These are phyloP conservation scores for Jimgerdemannia lactiflua DNA, from an alignment of 192 early-diverging fungal species.

Conservation along the genomic window DNA sequence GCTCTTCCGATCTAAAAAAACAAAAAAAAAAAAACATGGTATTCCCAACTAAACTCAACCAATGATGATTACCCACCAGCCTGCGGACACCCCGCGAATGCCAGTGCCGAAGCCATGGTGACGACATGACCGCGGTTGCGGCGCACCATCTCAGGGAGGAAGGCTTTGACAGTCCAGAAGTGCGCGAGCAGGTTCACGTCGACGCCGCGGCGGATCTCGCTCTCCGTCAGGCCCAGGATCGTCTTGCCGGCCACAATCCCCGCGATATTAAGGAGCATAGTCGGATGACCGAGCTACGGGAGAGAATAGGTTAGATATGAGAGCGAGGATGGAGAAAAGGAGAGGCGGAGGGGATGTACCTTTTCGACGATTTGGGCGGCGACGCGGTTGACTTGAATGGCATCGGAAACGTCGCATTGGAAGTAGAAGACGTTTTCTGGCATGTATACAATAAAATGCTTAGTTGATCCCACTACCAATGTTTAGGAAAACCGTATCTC, in stretches of 20 bases:
- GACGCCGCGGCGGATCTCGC: neutral
- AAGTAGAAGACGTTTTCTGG: neutral
- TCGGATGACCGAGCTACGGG: neutral
- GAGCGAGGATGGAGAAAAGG: too few relatives aligned
- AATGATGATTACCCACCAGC: neutral
- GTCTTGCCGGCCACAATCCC: neutral
- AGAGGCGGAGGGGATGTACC: too few relatives aligned
- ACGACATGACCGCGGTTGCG: neutral
- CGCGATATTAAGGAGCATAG: neutral
- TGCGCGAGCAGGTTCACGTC: neutral
- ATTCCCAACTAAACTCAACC: too few relatives aligned
- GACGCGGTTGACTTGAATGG: neutral
- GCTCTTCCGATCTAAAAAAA: too few relatives aligned
- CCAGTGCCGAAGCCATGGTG: neutral
- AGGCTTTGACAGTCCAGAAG: neutral
- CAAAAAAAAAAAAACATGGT: too few relatives aligned
- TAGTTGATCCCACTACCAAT: too few relatives aligned
- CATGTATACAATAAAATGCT: neutral
- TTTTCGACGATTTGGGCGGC: neutral
- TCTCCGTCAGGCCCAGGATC: neutral
- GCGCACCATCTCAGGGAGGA: neutral
- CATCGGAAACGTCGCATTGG: conserved; percentile 1
- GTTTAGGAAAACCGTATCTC: neutral
- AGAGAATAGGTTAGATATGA: neutral
- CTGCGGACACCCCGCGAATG: neutral